Evolutionary conservation across 108 stramenopile genomes (phyloP), one percentile per base, ranked within the genome.

Genomic region (Discostella pseudostelligera): DNA sequence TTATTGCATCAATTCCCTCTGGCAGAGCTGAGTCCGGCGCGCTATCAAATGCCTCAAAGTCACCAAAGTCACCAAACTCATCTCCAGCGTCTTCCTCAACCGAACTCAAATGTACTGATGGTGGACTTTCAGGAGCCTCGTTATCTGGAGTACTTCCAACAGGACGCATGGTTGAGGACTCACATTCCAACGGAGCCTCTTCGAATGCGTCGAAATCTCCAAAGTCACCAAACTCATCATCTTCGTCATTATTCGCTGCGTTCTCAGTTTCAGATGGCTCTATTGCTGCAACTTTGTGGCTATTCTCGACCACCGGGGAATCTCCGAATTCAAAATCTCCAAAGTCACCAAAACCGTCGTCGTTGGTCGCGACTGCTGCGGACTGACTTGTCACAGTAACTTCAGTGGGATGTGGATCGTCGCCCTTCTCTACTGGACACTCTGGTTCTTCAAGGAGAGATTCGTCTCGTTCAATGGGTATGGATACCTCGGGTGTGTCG

Each of bases 11-110:
- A 11, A 5, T 25, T 45, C 28, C 43, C 37, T 58, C 35, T 39
- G 39, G 21, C 19, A 19, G 25, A 26, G n/a, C 8, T 40, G 5
- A 8, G 13, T 6, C 35, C 16, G 66, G 43, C 39, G 40, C 26
- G 16, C 56, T 60, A 17, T 63, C 46, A 37, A 68, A 62, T 11
- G 61, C 74, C 43, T 68, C 48, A 13, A 67, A 68, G 20, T 75
- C 55, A 11, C 60, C 67, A 39, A 75, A 75, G 59, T 55, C 65
- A 3, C 65, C 65, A 45, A 59, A 59, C 40, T 59, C 59, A 45
- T 59, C 59, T 7, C 25, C 59, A 59, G 4, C 17, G 13, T 43
- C 59, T 22, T 42, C 13, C 1, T 39, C 56, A 7, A 1, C 9
- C 17, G 42, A 28, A 45, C 10, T 59, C 39, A 19, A 1, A 24